These are phyloP conservation scores for Agaricales sp. DNA, from an alignment of 1,284 basidiomycete species.

Conservation along the genomic window DNA sequence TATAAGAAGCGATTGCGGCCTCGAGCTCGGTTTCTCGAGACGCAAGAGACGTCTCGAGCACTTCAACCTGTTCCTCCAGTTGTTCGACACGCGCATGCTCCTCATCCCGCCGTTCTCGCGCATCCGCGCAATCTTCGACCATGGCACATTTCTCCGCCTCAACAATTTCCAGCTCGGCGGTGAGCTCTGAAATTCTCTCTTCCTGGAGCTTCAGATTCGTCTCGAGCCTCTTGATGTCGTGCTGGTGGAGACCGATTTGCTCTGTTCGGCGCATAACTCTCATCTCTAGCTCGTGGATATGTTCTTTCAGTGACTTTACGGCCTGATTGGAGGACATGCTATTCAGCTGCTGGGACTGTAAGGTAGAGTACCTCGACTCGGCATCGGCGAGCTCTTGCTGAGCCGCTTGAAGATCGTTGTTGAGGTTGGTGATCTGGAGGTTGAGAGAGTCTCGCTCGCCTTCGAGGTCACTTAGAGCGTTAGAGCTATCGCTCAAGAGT, in stretches of 20 bases:
- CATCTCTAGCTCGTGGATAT: conserved; percentile 54
- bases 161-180: conserved; percentile 51
- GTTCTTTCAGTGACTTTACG: conserved; percentile 41
- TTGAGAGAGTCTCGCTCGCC: conserved; percentile 52
- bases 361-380: conserved; percentile 44
- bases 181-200: conserved; percentile 59
- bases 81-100: conserved; percentile 43
- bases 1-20: conserved; percentile 24
- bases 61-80: conserved; percentile 40
- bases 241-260: conserved; percentile 63
- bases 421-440: conserved; percentile 52
- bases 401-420: conserved; percentile 38
- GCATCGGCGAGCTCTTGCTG: conserved; percentile 43
- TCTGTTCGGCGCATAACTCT: conserved; percentile 53
- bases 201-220: conserved; percentile 62
- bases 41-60: conserved; percentile 24
- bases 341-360: conserved; percentile 55
- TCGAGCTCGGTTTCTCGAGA: conserved; percentile 22
- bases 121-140: conserved; percentile 71
- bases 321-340: conserved; percentile 46
- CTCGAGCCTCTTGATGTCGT: conserved; percentile 64
- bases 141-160: conserved; percentile 60
- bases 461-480: conserved; percentile 40
- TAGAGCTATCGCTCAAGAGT: conserved; percentile 28
- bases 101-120: conserved; percentile 56